Evolutionary conservation across 805 yeast genomes (phyloP).

Genomic region (Nakazawaea wyomingensis): DNA sequence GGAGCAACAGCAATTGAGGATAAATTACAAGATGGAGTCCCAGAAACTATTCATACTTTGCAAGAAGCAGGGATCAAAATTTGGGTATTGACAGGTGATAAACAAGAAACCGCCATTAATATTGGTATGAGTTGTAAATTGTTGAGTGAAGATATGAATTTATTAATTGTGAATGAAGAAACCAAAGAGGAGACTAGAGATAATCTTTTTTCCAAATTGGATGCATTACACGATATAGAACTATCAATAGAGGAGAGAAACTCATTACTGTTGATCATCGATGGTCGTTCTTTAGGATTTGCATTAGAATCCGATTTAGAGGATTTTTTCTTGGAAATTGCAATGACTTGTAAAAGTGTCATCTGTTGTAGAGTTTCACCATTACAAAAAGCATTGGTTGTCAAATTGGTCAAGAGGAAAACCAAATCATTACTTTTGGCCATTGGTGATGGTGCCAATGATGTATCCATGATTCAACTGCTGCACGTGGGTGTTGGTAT

Average conservation of each 20-base stretch:
- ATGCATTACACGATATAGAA: conserved; percentile 66
- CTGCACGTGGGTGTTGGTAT: conserved; percentile 99
- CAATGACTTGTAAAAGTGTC: conserved; percentile 88
- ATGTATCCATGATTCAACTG: conserved; percentile 98
- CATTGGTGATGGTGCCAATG: conserved; percentile 99
- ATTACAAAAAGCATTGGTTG: conserved; percentile 92
- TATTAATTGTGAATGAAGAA: conserved; percentile 84
- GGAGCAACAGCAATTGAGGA: conserved; percentile 99
- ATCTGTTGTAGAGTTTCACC: conserved; percentile 98
- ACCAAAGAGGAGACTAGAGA: conserved; percentile 67
- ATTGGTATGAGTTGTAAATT: conserved; percentile 98
- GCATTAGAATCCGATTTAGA: conserved; percentile 83
- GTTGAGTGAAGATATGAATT: conserved; percentile 91
- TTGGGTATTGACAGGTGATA: conserved; percentile 97
- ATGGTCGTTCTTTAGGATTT: conserved; percentile 83
- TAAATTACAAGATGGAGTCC: conserved; percentile 96
- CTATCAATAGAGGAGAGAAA: conserved; percentile 64
- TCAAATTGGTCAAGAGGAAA: conserved; percentile 84
- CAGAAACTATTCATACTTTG: conserved; percentile 91
- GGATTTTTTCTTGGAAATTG: conserved; percentile 71
- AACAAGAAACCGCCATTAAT: conserved; percentile 97
- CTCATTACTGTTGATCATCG: conserved; percentile 84
- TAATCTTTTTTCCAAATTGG: conserved; percentile 70
- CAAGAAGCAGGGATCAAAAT: conserved; percentile 96
- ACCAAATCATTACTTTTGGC: conserved; percentile 75